Evolutionary conservation across 2,329 filamentous ascomycete species (phyloP).

Genomic region (Thelonectria discophora): DNA sequence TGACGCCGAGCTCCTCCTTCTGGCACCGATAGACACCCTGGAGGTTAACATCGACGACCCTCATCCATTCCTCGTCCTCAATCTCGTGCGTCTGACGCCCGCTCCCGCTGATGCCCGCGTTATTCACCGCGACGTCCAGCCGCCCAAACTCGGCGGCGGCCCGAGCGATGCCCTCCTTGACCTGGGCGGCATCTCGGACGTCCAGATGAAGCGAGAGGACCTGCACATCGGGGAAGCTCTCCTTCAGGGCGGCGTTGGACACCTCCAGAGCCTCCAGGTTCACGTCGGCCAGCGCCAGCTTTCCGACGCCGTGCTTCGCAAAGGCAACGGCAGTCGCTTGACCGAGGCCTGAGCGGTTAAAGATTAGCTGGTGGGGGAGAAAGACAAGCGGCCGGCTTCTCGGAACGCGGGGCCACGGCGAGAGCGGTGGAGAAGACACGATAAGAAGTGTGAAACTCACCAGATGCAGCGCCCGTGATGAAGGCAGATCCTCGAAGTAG

Average conservation of each 20-base stretch:
- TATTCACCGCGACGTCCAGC: conserved; percentile 65
- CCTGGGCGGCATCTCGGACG: conserved; percentile 53
- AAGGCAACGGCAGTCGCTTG: conserved; percentile 56
- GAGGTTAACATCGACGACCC: conserved; percentile 62
- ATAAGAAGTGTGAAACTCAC: conserved; percentile 41
- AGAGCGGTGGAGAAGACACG: background rate
- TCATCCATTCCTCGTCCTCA: conserved; percentile 57
- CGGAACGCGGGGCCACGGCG: conserved; percentile 4
- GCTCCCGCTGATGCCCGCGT: conserved; percentile 59
- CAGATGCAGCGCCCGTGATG: conserved; percentile 58
- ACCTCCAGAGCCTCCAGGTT: conserved; percentile 46
- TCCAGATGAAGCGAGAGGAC: conserved; percentile 55
- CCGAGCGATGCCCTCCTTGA: conserved; percentile 54
- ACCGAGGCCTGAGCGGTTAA: conserved; percentile 55
- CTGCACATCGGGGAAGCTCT: conserved; percentile 50
- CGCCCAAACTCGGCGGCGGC: conserved; percentile 58
- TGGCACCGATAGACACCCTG: conserved; percentile 67
- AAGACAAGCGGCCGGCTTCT: conserved; percentile 4
- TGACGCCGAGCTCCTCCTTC: conserved; percentile 59
- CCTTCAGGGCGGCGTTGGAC: conserved; percentile 47
- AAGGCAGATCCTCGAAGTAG: conserved; percentile 57
- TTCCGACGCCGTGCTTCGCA: conserved; percentile 56
- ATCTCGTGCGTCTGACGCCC: conserved; percentile 56
- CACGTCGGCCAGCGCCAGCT: conserved; percentile 58
- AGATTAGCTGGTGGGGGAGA: conserved; percentile 11